Base-by-base conservation (phyloP, 768 basidiomycete genomes). In the Auriscalpium vulgare region DNA sequence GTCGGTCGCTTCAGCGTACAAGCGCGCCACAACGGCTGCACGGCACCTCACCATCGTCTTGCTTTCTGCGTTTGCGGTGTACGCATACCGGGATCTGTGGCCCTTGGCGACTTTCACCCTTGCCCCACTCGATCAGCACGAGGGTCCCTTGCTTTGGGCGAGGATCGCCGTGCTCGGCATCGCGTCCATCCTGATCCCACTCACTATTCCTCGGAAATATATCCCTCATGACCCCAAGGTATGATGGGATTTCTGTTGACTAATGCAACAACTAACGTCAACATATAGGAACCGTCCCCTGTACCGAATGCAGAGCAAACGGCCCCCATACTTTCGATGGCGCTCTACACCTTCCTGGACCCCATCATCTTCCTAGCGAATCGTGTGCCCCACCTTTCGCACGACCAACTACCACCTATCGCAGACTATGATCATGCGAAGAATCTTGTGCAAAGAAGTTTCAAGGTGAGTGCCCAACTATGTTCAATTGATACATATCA, bases 261-360 rank as follows among this genome's bases (percentile, higher is more conserved):
- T n/a, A 34, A 14, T 34, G 3, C 23, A 5, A 29, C 2, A 29
- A 29, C 23, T 29, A 29, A 29, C 23, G 23, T 29, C 38, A 13
- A 8, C 8, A 7, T 16, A 8, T 37, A 70, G 68, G 61, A 71
- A 17, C 66, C 67, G 3, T 54, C 58, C 37, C 37, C 57, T 10
- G 60, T 57, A 23, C 58, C 62, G 0, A 68, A 66, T 56, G 63
- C 67, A 1, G 68, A 70, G 51, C 69, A 71, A 57, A 71, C 68
- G 0, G 66, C 68, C 8, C 67, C 67, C 0, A 49, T 60, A 37
- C 35, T 69, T 13, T 69, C 69, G 1, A 68, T 73, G 56, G 37
- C 77, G 16, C 63, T 74, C 4, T 85, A 75, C 63, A 67, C 70
- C 16, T 88, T 76, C 68, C 68, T 87, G 57, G 81, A 87, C 58